Percentiles rank a stretch among this genome's conserved stretches.
phyloP scores from a whole-genome alignment of 805 yeast species.

The Cyberlindnera suaveolens region DNA sequence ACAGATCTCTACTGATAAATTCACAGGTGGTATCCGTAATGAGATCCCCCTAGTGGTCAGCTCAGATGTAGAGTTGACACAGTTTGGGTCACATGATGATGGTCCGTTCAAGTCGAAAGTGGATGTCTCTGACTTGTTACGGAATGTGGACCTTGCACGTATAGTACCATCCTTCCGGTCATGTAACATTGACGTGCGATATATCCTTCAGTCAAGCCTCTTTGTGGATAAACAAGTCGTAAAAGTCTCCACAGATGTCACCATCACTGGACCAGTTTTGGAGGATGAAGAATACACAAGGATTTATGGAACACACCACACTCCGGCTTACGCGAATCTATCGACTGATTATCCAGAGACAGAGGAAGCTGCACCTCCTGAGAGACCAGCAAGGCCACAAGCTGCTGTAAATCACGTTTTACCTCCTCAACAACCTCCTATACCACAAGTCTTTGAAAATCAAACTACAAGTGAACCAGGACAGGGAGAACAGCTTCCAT shows the following conservation, averaged over 20 bases:
- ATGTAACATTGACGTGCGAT: background rate
- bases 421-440: background rate
- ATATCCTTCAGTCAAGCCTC: background rate
- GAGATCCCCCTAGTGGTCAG: background rate
- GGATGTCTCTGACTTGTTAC: background rate
- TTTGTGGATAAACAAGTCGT: background rate
- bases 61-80: background rate
- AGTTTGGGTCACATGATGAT: background rate
- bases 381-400: background rate
- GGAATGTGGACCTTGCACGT: background rate
- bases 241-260: background rate
- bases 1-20: background rate
- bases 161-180: background rate
- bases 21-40: background rate
- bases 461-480: no score
- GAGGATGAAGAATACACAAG: background rate
- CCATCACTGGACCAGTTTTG: background rate
- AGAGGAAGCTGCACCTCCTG: background rate
- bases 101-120: background rate
- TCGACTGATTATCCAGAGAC: no score
- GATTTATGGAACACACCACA: background rate
- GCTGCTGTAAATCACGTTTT: background rate
- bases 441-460: background rate
- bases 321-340: no score
- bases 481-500: constrained; percentile 4